phyloP scores from a whole-genome alignment of 169 alveolate genomes.

The Perkinsus olseni region DNA sequence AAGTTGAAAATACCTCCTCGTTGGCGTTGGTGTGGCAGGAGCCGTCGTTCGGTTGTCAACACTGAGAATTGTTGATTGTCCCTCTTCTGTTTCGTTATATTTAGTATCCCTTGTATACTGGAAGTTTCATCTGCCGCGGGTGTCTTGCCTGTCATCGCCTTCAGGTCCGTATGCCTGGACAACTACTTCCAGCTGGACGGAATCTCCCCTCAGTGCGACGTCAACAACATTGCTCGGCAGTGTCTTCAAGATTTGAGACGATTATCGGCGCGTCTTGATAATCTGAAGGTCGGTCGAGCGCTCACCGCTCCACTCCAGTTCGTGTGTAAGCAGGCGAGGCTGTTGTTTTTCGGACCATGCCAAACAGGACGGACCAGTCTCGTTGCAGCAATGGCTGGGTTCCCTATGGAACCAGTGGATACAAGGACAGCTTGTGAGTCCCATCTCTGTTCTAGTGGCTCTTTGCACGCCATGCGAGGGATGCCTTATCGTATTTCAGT shows the following conservation, averaged over 20 bases:
- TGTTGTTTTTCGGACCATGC: background rate
- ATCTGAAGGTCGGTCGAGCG: background rate
- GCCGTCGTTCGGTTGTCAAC: too few relatives aligned
- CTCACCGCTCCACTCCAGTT: background rate
- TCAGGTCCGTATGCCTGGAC: background rate
- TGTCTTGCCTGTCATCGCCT: background rate
- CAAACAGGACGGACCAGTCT: background rate
- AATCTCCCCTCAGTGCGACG: background rate
- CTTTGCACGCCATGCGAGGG: background rate
- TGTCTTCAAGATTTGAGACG: background rate
- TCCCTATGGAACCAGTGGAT: background rate
- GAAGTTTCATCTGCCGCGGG: background rate
- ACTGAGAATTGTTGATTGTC: too few relatives aligned
- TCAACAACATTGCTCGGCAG: background rate
- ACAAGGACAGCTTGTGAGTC: background rate
- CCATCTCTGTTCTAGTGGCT: too few relatives aligned
- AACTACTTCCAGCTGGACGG: background rate
- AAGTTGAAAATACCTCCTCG: too few relatives aligned
- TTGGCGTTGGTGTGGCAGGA: too few relatives aligned
- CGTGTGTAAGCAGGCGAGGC: background rate
- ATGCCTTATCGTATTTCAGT: too few relatives aligned
- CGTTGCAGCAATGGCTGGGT: background rate
- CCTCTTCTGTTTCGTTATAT: too few relatives aligned
- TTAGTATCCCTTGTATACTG: too few relatives aligned
- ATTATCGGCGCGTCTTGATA: background rate